Base-by-base conservation (phyloP, 1,284 basidiomycete species). In the Porogramme epimiltina region DNA sequence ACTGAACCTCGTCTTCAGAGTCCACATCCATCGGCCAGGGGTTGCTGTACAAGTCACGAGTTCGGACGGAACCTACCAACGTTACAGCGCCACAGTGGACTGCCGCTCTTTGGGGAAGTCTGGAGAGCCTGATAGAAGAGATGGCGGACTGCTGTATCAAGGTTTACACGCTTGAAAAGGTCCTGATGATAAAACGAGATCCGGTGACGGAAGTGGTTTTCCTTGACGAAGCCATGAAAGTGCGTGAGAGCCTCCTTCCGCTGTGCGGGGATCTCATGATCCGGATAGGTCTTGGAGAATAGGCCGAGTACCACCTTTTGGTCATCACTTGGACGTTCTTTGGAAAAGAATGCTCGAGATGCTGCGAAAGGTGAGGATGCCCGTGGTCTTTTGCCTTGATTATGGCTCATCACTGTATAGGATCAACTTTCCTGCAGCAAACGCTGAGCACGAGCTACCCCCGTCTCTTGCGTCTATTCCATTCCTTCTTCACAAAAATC, bases 401-500 rank as follows among this genome's bases (percentile, higher is more conserved):
- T 13, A 8, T 5, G 20, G 6, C 19, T 51, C 16, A 42, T 18
- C 22, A 15, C 3, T 10, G 33, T 28, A 34, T 58, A 93, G 91
- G 76, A 22, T 95, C 91, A 0, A 79, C 81, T 4, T 91, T 98
- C 70, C 71, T 98, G 11, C 92, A 95, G 59, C 92, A 94, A 66
- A 90, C 92, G 2, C 75, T 98, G 20, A 87, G 88, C 61, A 76
- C 81, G 2, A 89, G 91, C 19, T 98, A 98, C 71, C 91, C 93
- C 1, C 82, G 83, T 45, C 75, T 98, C 3, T 69, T 98, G 6
- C 82, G 96, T 13, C 77, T 97, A 11, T 95, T 98, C 70, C 95
- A 98, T 49, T 93, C 95, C 37, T 96, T 98, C 70, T 98, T 98
- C 66, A 85, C 89, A 18, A 95, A 95, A 68, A 95, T 98, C 44